Evolutionary conservation across 1,284 basidiomycete species (phyloP).

Genomic region (Ustilago shanxiensis): DNA sequence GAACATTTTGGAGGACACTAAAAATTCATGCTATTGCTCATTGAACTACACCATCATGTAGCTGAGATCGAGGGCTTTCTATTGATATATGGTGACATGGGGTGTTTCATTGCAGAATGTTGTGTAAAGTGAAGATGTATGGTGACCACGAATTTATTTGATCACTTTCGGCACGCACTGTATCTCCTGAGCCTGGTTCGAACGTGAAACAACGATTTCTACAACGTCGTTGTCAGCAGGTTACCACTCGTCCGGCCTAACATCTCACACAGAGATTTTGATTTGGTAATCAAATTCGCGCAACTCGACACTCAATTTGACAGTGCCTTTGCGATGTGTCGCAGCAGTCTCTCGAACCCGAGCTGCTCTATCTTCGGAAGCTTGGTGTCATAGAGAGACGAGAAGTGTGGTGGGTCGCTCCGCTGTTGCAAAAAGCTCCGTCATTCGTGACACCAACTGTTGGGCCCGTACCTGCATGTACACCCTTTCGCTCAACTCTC

Average conservation of each 20-base stretch:
- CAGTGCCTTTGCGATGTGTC: too few species aligned
- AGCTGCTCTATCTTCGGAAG: too few species aligned
- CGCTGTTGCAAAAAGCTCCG: too few species aligned
- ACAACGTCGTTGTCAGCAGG: slow-evolving; percentile 1
- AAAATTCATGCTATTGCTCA: neutral
- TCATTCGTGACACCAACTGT: neutral
- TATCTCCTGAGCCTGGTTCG: neutral
- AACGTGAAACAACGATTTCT: slow-evolving; percentile 6
- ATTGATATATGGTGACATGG: neutral
- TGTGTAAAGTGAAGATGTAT: slow-evolving; percentile 5
- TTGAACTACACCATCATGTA: neutral
- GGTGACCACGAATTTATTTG: slow-evolving; percentile 4
- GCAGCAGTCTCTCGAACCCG: too few species aligned
- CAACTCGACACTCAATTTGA: too few species aligned
- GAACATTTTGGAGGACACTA: neutral
- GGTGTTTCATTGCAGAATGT: neutral
- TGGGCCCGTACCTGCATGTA: neutral
- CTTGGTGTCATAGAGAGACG: too few species aligned
- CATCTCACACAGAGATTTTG: neutral
- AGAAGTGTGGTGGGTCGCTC: too few species aligned
- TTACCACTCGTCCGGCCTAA: neutral
- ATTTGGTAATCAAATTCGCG: neutral
- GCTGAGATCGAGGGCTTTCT: neutral
- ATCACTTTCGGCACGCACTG: neutral
- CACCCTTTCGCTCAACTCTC: neutral